Base-by-base conservation (phyloP, 768 basidiomycete genomes). In the Serendipita sp. region DNA sequence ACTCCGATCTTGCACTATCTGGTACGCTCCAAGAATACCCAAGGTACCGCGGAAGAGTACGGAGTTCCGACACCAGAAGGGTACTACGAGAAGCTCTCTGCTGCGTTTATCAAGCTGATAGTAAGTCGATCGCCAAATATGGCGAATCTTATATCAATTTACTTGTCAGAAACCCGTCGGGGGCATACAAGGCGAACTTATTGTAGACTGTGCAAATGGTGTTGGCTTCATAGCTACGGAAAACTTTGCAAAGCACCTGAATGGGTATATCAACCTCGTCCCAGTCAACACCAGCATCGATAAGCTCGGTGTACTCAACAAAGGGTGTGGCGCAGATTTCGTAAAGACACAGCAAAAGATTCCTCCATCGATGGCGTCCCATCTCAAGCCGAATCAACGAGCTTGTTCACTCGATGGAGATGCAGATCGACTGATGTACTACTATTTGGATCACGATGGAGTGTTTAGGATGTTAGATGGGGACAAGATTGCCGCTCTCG, bases 151-250 rank as follows among this genome's bases (percentile, higher is more conserved):
- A 60, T 38, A 30, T 7, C 5, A 16, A 24, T 11, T 5, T 30
- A 38, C 35, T 10, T 60, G 16, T 8, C 18, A 60, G 56, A 60
- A 60, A 60, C 30, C 56, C 30, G 28, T 28, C 47, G 38, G 15
- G 32, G 44, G 7, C 51, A 30, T 5, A 35, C 15, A 37, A 32
- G 2, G 28, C n/a, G 30, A 35, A 24, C 44, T 99, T 54, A 73
- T 88, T n/a, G 79, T 99, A 46, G 96, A 99, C 74, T 98, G 96
- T 72, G 96, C 96, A n/a, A 98, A 99, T 72, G 96, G 96, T 32
- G 96, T 99, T 28, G 96, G 96, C 54, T 83, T 88, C 15, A 76
- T 79, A 4, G 85, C 88, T 45, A 84, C 89, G 11, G 76, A 77
- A 38, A 81, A 80, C 47, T 76, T 98, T 45, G 71, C 78, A 3